Percentiles rank a stretch among this genome's conserved stretches.
Conservation (phyloP, 2,329 filamentous ascomycete genomes). For the Colletotrichum tanaceti region DNA sequence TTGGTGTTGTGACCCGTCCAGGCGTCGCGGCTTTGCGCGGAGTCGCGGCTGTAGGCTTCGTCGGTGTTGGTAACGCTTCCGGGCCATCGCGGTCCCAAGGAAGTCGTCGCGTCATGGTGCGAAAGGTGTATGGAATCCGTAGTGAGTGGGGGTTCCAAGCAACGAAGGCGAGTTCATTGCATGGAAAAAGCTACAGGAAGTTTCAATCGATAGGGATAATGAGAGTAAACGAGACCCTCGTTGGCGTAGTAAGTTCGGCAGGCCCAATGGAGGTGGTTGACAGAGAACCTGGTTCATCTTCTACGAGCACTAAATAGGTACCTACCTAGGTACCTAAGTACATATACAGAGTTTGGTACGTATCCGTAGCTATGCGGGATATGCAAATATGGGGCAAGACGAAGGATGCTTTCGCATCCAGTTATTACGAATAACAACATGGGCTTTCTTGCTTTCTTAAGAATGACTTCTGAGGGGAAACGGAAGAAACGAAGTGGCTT, state of each 20-base stretch:
- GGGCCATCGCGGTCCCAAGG: constrained; percentile 52
- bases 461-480: no score
- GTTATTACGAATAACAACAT: no score
- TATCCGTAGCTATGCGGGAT: neutral
- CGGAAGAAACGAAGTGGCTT: no score
- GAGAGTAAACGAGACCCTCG: neutral
- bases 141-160: neutral
- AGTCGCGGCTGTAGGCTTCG: constrained; percentile 1
- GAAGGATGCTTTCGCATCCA: no score
- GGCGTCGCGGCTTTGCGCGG: neutral
- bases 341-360: no score
- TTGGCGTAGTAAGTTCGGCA: neutral
- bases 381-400: neutral
- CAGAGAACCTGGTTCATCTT: neutral
- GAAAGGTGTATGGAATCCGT: neutral
- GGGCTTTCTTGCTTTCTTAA: no score
- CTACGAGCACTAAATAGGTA: neutral
- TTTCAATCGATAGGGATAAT: neutral
- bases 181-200: neutral
- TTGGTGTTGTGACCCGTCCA: neutral
- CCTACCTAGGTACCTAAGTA: no score
- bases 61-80: constrained; percentile 3
- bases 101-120: constrained; percentile 62
- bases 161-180: neutral
- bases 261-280: neutral